Percentiles rank a stretch among this genome's conserved stretches.
These are phyloP conservation scores for Euphrasia arctica DNA, from an alignment of 305 asterid genomes.

Conservation along the genomic window DNA sequence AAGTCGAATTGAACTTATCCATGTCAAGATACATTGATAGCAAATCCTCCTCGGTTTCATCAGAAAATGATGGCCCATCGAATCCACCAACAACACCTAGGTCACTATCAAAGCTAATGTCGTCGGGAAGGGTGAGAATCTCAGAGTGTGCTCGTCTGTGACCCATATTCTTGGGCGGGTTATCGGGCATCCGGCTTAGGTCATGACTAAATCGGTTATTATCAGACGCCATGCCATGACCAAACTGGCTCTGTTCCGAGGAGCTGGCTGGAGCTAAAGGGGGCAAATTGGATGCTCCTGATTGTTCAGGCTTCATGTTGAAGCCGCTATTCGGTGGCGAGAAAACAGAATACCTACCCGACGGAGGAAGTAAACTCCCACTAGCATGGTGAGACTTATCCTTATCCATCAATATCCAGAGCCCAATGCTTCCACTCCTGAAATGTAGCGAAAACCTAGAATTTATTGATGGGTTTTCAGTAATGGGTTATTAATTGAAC, in stretches of 20 bases:
- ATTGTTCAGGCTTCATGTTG: slow-evolving; percentile 45
- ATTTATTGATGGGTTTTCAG: slow-evolving; percentile 2
- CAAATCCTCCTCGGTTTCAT: slow-evolving; percentile 89
- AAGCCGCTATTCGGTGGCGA: slow-evolving; percentile 51
- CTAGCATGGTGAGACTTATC: slow-evolving; percentile 60
- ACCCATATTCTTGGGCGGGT: slow-evolving; percentile 82
- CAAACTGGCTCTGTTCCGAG: slow-evolving; percentile 59
- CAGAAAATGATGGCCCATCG: slow-evolving; percentile 89
- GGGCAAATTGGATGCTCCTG: slow-evolving; percentile 56
- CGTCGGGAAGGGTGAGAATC: slow-evolving; percentile 96
- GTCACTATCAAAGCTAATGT: slow-evolving; percentile 92
- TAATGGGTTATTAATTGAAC: slow-evolving; percentile 22
- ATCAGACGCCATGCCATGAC: slow-evolving; percentile 46
- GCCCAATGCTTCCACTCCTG: slow-evolving; percentile 4
- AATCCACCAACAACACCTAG: slow-evolving; percentile 95
- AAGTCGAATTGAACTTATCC: slow-evolving; percentile 83
- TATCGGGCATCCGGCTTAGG: slow-evolving; percentile 91
- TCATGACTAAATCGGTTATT: slow-evolving; percentile 77
- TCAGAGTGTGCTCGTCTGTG: slow-evolving; percentile 98
- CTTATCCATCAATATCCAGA: slow-evolving; percentile 60
- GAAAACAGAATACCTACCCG: slow-evolving; percentile 71
- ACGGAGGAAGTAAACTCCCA: slow-evolving; percentile 64
- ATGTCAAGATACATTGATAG: slow-evolving; percentile 85
- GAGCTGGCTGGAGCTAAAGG: slow-evolving; percentile 60
- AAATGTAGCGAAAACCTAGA: slow-evolving; percentile 25